Percentiles rank a stretch among this genome's conserved stretches.
Evolutionary conservation across 805 yeast genomes (phyloP).

Genomic region (Starmerella etchellsii): DNA sequence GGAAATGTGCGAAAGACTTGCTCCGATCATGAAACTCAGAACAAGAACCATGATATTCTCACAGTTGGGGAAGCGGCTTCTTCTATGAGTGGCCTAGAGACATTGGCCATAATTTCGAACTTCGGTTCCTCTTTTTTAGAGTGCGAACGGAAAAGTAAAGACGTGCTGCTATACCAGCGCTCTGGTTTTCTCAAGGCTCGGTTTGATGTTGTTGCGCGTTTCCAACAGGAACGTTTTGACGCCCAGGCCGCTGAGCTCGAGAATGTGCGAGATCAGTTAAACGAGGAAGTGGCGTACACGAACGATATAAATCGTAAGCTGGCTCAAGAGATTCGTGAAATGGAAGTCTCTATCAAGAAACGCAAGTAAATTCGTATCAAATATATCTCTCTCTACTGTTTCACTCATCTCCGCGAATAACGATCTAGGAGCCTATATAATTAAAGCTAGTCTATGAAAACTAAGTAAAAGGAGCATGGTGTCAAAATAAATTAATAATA

Average conservation of each 20-base stretch:
- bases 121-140: constrained; percentile 9
- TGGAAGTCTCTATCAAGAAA: constrained; percentile 3
- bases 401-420: no score
- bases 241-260: constrained; percentile 82
- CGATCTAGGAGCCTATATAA: no score
- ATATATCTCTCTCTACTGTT: no score
- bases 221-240: constrained; percentile 81
- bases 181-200: constrained; percentile 30
- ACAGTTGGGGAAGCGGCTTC: background rate
- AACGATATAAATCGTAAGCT: constrained; percentile 54
- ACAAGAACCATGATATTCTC: no score
- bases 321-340: constrained; percentile 8
- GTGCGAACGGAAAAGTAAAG: constrained; percentile 8
- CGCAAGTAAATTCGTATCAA: constrained; percentile 5
- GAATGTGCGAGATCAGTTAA: constrained; percentile 51
- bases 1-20: background rate
- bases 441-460: no score
- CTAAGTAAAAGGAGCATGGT: no score
- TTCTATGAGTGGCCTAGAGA: constrained; percentile 10
- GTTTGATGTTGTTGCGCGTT: constrained; percentile 75
- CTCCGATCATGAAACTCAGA: no score
- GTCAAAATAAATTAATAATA: no score
- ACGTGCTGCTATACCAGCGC: constrained; percentile 15
- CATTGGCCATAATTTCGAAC: constrained; percentile 9
- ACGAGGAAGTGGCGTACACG: constrained; percentile 8